A percentile compares a stretch with the other conserved stretches of the same genome.
Evolutionary conservation across 192 early-diverging fungal genomes (phyloP).

Genomic region (Lobosporangium transversale): DNA sequence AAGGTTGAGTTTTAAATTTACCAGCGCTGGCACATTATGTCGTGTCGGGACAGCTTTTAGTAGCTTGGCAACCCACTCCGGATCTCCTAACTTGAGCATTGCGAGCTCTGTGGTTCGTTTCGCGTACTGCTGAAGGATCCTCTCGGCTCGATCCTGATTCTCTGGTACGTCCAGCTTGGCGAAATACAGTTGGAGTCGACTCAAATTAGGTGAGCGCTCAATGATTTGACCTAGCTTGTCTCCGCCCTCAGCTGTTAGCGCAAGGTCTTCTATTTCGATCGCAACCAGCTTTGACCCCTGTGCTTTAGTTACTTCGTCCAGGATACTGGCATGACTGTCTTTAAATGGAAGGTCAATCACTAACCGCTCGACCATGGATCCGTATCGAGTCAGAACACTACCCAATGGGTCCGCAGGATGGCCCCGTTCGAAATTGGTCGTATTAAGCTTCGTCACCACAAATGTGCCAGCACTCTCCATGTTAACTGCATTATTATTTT

Average conservation of each 20-base stretch:
- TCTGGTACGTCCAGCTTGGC: background rate
- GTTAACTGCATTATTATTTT: too few relatives aligned
- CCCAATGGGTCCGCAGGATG: background rate
- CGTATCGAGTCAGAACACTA: background rate
- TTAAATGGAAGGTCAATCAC: background rate
- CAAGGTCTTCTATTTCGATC: background rate
- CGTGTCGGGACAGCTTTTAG: background rate
- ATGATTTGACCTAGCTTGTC: conserved; percentile 3
- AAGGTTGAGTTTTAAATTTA: background rate
- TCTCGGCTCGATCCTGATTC: background rate
- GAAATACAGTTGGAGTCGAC: background rate
- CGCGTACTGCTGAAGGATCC: background rate
- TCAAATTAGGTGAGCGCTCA: background rate
- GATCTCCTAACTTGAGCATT: background rate
- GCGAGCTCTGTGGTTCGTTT: background rate
- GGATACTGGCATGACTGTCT: background rate
- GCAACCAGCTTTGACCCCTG: background rate
- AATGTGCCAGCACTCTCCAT: background rate
- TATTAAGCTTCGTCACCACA: background rate
- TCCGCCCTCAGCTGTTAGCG: background rate
- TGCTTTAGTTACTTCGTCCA: background rate
- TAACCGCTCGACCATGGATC: background rate
- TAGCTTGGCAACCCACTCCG: background rate
- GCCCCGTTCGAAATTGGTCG: background rate
- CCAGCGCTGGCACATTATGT: background rate